These are phyloP conservation scores for Coemansia sp. DNA, from an alignment of 192 early-diverging fungal species.

Conservation along the genomic window DNA sequence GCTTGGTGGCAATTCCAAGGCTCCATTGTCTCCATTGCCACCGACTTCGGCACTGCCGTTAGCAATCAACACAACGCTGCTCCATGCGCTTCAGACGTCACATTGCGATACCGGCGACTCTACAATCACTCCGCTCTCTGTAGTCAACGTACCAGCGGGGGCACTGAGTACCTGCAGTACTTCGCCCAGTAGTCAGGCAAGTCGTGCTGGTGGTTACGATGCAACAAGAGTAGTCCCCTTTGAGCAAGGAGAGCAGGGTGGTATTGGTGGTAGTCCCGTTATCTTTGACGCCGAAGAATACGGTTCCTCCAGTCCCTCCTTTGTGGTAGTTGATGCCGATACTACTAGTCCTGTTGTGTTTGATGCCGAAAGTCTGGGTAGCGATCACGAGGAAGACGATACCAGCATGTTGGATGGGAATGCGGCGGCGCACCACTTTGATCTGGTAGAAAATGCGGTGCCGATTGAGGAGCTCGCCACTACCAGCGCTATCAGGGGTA, in stretches of 20 bases:
- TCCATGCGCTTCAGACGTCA: conserved; percentile 18
- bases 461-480: conserved; percentile 9
- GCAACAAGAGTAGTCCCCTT: too few relatives aligned
- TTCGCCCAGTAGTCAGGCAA: conserved; percentile 24
- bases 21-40: too few relatives aligned
- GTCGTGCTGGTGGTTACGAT: neutral
- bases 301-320: too few relatives aligned
- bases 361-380: conserved; percentile 31
- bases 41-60: conserved; percentile 1
- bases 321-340: too few relatives aligned
- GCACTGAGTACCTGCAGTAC: conserved; percentile 16
- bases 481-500: neutral
- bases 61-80: conserved; percentile 35
- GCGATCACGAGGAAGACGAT: conserved; percentile 10
- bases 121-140: conserved; percentile 42
- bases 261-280: too few relatives aligned
- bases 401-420: neutral
- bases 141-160: conserved; percentile 43
- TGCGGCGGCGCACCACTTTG: conserved; percentile 12
- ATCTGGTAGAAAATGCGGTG: conserved; percentile 43
- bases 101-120: conserved; percentile 47
- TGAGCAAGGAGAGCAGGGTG: neutral
- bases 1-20: too few relatives aligned
- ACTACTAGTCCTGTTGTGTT: conserved; percentile 5
- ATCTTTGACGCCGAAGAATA: too few relatives aligned